phyloP scores from a whole-genome alignment of 2,329 filamentous ascomycete genomes.

The Talaromyces sp. region DNA sequence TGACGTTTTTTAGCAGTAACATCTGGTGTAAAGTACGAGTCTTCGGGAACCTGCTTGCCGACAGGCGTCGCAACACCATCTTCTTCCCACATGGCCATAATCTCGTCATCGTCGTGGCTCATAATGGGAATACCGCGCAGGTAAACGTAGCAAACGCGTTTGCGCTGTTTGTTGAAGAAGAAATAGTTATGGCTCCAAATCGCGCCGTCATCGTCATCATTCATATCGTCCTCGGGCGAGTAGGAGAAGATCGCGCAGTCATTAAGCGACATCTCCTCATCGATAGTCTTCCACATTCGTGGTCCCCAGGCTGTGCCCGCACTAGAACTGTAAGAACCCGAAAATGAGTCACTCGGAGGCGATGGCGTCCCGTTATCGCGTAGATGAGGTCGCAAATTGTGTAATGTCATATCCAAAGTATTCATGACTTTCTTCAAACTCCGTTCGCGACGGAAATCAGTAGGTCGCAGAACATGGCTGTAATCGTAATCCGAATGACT shows the following conservation, averaged over 20 bases:
- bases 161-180: constrained; percentile 90
- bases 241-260: constrained; percentile 90
- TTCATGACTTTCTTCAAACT: constrained; percentile 78
- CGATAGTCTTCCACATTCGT: constrained; percentile 85
- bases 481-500: constrained; percentile 97
- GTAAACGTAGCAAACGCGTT: constrained; percentile 91
- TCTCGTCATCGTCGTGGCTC: constrained; percentile 55
- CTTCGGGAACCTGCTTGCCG: constrained; percentile 47
- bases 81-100: constrained; percentile 32
- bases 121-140: constrained; percentile 74
- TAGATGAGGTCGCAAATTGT: constrained; percentile 71
- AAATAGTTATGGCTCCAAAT: constrained; percentile 97
- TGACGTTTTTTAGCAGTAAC: constrained; percentile 72
- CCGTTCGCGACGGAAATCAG: constrained; percentile 83
- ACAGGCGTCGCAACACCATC: constrained; percentile 42
- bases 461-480: constrained; percentile 80
- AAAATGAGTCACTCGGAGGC: constrained; percentile 39
- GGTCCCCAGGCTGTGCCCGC: constrained; percentile 73
- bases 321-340: constrained; percentile 45
- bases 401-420: constrained; percentile 79
- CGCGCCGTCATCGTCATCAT: constrained; percentile 86
- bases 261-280: constrained; percentile 89
- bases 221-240: constrained; percentile 82
- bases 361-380: constrained; percentile 40
- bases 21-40: constrained; percentile 49